A percentile compares a stretch with the other conserved stretches of the same genome.
phyloP scores from a whole-genome alignment of 2,329 filamentous ascomycete genomes.

The Beauveria australis region DNA sequence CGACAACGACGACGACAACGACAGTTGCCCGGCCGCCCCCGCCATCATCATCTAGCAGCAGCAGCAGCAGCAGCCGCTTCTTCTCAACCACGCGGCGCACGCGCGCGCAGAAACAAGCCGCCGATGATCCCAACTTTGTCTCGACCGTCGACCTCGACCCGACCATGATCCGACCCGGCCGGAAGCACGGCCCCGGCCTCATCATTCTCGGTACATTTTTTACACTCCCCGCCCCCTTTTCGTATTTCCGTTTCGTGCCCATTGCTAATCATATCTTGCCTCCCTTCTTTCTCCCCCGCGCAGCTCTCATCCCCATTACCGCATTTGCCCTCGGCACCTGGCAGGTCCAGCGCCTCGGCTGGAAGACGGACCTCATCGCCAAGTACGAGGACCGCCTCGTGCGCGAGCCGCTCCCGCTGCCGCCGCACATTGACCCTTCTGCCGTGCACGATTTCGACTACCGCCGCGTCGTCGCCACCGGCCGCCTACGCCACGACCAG shows the following conservation, averaged over 20 bases:
- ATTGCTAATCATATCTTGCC: background rate
- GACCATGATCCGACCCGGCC: slow-evolving; percentile 65
- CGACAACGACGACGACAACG: background rate
- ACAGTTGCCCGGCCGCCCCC: background rate
- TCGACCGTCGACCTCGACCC: slow-evolving; percentile 85
- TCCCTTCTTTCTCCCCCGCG: background rate
- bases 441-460: slow-evolving; percentile 88
- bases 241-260: too few species aligned
- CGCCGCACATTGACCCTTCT: slow-evolving; percentile 71
- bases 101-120: slow-evolving; percentile 37
- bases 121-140: slow-evolving; percentile 70
- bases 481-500: slow-evolving; percentile 72
- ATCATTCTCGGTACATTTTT: slow-evolving; percentile 60
- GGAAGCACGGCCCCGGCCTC: slow-evolving; percentile 69
- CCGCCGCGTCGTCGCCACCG: slow-evolving; percentile 68
- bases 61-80: slow-evolving; percentile 5
- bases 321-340: slow-evolving; percentile 87
- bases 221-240: too few species aligned
- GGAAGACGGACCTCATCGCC: slow-evolving; percentile 90
- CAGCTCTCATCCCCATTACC: slow-evolving; percentile 79
- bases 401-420: slow-evolving; percentile 75
- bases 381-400: slow-evolving; percentile 88
- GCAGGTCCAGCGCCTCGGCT: slow-evolving; percentile 87
- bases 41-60: background rate
- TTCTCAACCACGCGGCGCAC: slow-evolving; percentile 13